Base-by-base conservation (phyloP, 768 basidiomycete species). In the Amanita pseudoporphyria region DNA sequence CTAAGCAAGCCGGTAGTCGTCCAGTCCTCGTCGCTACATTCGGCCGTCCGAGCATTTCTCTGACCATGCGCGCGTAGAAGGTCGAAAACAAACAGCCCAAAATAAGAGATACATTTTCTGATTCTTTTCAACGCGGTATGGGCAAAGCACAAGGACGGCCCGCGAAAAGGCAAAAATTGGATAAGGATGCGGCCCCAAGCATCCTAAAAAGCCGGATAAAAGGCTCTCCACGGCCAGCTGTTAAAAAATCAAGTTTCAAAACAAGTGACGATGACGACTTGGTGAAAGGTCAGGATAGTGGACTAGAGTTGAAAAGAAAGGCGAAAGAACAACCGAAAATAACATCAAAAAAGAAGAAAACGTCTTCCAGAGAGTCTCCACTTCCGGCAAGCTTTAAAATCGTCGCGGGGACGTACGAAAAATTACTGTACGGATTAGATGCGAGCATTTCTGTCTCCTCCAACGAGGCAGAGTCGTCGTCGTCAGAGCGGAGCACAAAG, bases 391-490 rank as follows among this genome's bases (percentile, higher is more conserved):
- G 81, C 2, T 97, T 96, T 74, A 84, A 89, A 65, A 66, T 98
- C 54, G 71, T 97, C 21, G 88, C 84, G 1, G 96, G 96, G 0
- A 90, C 94, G 14, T 99, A 98, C 65, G 96, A 99, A 71, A 96
- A 94, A 60, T 72, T 98, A 13, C 74, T 99, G 14, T 98, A 96
- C 57, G 94, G 94, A 10, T 71, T 96, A 14, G 77, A 90, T 52
- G 90, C 85, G 31, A 70, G 77, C 0, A 67, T 78, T 39, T 64
- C 67, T 14, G 26, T 14, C 16, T 38, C 46, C 9, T 12, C 19
- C 33, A 9, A 24, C 12, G 13, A 14, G 7, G 26, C 3, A 3
- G 26, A 7, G 3, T 7, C 26, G 7, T 3, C 4, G 26, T 28
- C 26, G 26, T 28, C 26, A 4, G 26, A 7, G 7, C 4, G 26